Conservation (phyloP, 176 grass and related monocot species). For the Puya raimondii region DNA sequence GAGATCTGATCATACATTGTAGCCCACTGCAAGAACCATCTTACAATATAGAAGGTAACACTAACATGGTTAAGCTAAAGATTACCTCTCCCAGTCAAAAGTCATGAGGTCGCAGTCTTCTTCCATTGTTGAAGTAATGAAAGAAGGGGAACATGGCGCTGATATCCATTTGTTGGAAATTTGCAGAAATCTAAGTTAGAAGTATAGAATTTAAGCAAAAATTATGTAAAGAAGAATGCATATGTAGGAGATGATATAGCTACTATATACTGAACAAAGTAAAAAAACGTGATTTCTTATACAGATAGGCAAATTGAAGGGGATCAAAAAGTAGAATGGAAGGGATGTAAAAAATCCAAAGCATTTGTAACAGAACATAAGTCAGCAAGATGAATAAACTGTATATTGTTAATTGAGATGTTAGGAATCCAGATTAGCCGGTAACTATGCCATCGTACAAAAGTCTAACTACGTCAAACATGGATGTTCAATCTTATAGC, state of each 20-base stretch:
- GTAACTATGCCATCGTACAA: no score
- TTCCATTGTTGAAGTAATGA: neutral
- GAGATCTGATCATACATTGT: conserved; percentile 3
- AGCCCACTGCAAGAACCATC: conserved; percentile 5
- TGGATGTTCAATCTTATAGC: neutral
- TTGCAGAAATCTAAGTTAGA: no score
- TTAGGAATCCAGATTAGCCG: no score
- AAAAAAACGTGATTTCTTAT: neutral
- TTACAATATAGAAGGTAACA: neutral
- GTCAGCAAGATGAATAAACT: no score
- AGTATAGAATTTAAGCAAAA: no score
- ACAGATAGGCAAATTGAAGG: neutral
- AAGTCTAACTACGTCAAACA: no score
- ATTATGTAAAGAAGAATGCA: no score
- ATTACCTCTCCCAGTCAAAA: conserved; percentile 5
- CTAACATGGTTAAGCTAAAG: neutral
- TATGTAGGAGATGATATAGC: neutral
- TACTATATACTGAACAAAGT: neutral
- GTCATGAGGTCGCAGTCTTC: neutral
- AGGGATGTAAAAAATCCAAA: no score
- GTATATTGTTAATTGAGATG: no score
- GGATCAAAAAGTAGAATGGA: no score
- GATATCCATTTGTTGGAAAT: neutral
- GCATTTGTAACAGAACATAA: no score
- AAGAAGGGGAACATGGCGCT: neutral